Conservation (phyloP, 2,329 filamentous ascomycete species). For the Drechslerella dactyloides region DNA sequence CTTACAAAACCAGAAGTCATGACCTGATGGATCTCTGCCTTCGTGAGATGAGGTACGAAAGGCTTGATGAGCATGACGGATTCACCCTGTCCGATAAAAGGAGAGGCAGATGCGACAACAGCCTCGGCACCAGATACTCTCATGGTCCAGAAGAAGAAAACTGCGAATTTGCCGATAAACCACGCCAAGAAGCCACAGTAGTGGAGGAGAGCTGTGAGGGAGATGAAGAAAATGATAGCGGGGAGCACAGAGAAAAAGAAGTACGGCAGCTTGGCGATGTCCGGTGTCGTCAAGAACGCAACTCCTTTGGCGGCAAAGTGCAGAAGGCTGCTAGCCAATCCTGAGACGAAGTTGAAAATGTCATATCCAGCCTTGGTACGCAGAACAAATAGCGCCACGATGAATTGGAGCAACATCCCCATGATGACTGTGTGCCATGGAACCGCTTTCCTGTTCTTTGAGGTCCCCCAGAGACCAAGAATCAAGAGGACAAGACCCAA, state of each 20-base stretch:
- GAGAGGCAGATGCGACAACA: slow-evolving; percentile 89
- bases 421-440: slow-evolving; percentile 83
- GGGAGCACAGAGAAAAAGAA: slow-evolving; percentile 84
- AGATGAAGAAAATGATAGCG: slow-evolving; percentile 94
- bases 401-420: slow-evolving; percentile 85
- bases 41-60: slow-evolving; percentile 82
- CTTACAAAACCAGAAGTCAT: slow-evolving; percentile 77
- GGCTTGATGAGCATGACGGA: slow-evolving; percentile 90
- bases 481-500: slow-evolving; percentile 79
- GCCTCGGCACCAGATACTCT: slow-evolving; percentile 87
- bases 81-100: slow-evolving; percentile 93
- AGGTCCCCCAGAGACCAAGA: slow-evolving; percentile 71
- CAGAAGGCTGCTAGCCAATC: slow-evolving; percentile 74
- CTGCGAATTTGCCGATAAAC: slow-evolving; percentile 85
- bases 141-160: slow-evolving; percentile 90
- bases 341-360: slow-evolving; percentile 88
- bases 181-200: slow-evolving; percentile 83
- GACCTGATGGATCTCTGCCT: slow-evolving; percentile 87
- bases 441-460: slow-evolving; percentile 68
- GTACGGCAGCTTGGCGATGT: slow-evolving; percentile 62
- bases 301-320: slow-evolving; percentile 77
- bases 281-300: slow-evolving; percentile 69
- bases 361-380: slow-evolving; percentile 80
- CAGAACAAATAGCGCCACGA: slow-evolving; percentile 86
- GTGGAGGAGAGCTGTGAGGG: slow-evolving; percentile 85